phyloP scores from a whole-genome alignment of 208 protist genomes.

The Entamoeba dispar region DNA sequence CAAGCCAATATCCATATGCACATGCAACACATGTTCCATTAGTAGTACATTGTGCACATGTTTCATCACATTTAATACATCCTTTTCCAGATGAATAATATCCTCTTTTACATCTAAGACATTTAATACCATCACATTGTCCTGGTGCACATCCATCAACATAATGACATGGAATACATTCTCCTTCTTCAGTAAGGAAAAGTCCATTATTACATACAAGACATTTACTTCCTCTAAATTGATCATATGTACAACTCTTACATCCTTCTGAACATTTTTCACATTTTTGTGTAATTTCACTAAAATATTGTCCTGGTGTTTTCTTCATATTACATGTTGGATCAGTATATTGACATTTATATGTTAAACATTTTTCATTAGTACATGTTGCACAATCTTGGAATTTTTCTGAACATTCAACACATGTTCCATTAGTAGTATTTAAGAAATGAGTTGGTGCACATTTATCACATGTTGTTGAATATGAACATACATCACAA shows the following conservation, averaged over 20 bases:
- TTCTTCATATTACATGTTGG: background rate
- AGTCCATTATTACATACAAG: background rate
- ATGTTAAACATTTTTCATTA: background rate
- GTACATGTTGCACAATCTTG: background rate
- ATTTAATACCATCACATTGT: background rate
- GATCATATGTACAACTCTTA: background rate
- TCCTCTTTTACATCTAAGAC: background rate
- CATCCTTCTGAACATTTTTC: background rate
- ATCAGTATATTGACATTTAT: background rate
- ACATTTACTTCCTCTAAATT: background rate
- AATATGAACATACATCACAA: background rate
- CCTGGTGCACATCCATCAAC: background rate
- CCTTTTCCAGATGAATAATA: background rate
- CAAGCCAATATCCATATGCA: background rate
- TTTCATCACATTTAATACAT: background rate
- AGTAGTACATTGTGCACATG: background rate
- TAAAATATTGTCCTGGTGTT: background rate
- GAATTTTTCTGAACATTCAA: background rate
- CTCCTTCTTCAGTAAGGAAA: background rate
- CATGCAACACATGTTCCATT: background rate
- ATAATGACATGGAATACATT: background rate
- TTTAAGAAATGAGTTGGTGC: background rate
- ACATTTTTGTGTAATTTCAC: background rate
- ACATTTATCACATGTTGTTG: background rate
- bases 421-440: background rate